Percentiles rank a stretch among this genome's conserved stretches.
These are phyloP conservation scores for Coprinellus micaceus DNA, from an alignment of 768 basidiomycete genomes.

Conservation along the genomic window DNA sequence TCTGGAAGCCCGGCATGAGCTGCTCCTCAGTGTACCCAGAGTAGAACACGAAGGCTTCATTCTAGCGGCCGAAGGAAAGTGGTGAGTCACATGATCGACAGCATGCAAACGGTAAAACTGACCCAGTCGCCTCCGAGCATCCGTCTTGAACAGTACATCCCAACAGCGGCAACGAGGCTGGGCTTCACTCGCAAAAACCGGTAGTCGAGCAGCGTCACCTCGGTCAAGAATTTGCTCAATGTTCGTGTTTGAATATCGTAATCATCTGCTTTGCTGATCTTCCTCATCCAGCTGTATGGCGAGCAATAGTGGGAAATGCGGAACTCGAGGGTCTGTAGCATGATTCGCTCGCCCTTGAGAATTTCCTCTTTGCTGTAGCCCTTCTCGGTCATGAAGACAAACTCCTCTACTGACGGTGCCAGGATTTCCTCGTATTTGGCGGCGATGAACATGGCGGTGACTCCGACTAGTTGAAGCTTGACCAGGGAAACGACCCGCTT, in stretches of 20 bases:
- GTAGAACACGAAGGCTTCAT: conserved; percentile 87
- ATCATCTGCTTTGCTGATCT: conserved; percentile 97
- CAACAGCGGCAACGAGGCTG: conserved; percentile 88
- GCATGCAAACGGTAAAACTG: conserved; percentile 36
- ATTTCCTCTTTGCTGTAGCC: conserved; percentile 95
- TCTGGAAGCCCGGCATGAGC: conserved; percentile 71
- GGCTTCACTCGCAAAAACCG: conserved; percentile 93
- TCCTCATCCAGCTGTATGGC: conserved; percentile 98
- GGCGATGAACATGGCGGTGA: conserved; percentile 98
- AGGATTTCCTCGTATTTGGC: conserved; percentile 99
- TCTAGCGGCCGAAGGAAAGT: conserved; percentile 49
- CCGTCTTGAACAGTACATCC: conserved; percentile 92
- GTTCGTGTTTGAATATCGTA: conserved; percentile 98
- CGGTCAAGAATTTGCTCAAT: conserved; percentile 94
- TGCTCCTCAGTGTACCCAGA: conserved; percentile 90
- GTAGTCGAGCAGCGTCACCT: conserved; percentile 90
- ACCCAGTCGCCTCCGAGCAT: conserved; percentile 98
- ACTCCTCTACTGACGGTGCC: conserved; percentile 95
- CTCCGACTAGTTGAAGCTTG: conserved; percentile 94
- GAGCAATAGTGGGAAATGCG: conserved; percentile 96
- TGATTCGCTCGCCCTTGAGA: conserved; percentile 95
- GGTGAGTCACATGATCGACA: conserved; percentile 37
- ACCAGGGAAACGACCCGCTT: conserved; percentile 83
- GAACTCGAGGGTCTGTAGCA: conserved; percentile 93
- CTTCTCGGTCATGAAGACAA: conserved; percentile 96